Evolutionary conservation across 768 basidiomycete species (phyloP).

Genomic region (Trametes elegans): DNA sequence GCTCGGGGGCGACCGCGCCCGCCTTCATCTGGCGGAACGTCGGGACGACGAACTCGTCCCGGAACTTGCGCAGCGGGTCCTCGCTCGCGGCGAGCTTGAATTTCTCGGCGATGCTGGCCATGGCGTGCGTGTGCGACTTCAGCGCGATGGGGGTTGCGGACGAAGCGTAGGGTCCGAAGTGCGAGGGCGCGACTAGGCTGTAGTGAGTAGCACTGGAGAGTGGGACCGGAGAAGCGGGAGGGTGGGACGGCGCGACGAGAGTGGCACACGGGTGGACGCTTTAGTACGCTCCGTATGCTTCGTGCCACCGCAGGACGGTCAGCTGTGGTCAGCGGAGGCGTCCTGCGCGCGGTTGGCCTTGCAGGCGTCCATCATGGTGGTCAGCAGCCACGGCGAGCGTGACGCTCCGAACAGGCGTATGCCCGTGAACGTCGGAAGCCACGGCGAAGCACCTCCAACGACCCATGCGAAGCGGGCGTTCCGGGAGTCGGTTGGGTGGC

Average conservation of each 20-base stretch:
- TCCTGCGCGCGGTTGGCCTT: no score
- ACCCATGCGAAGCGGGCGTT: no score
- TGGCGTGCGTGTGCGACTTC: not conserved
- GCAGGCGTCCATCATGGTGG: no score
- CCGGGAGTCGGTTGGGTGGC: no score
- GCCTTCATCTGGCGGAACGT: conserved; percentile 30
- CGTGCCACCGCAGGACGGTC: not conserved
- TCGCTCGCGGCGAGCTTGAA: conserved; percentile 20
- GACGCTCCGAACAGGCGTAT: not conserved
- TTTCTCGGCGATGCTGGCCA: not conserved
- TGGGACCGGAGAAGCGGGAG: conserved; percentile 1
- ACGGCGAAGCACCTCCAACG: no score
- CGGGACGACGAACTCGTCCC: conserved; percentile 53
- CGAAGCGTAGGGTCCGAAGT: not conserved
- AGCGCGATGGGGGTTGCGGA: not conserved
- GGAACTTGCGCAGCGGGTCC: conserved; percentile 18
- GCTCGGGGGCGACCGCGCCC: conserved; percentile 17
- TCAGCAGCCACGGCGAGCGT: no score
- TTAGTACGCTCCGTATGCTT: not conserved
- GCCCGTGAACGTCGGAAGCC: no score
- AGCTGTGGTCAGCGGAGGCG: not conserved
- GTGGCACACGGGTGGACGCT: not conserved
- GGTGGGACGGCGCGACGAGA: not conserved
- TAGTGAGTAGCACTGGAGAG: not conserved
- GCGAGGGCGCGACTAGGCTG: not conserved